A percentile compares a stretch with the other conserved stretches of the same genome.
Evolutionary conservation across 805 yeast genomes (phyloP).

Genomic region (Ogataea pini): DNA sequence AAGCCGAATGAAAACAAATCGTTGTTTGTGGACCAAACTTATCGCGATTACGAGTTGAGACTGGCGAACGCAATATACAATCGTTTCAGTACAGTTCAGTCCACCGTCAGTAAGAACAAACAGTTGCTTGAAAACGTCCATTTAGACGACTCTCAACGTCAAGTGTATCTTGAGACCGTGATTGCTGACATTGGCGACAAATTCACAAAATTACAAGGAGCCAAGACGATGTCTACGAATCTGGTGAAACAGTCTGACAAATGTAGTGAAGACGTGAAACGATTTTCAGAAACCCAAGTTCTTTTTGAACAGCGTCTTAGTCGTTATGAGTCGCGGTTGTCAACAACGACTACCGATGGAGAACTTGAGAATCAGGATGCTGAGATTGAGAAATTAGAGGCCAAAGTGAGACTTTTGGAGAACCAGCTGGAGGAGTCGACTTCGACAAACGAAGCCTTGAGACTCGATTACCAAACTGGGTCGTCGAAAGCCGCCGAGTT

Average conservation of each 20-base stretch:
- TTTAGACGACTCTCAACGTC: slow-evolving; percentile 41
- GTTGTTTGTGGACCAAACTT: slow-evolving; percentile 7
- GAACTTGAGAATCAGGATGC: slow-evolving; percentile 12
- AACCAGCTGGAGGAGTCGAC: slow-evolving; percentile 19
- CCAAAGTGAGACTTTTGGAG: slow-evolving; percentile 15
- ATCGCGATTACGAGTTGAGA: slow-evolving; percentile 35
- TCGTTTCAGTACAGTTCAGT: slow-evolving; percentile 33
- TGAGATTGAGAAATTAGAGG: slow-evolving; percentile 17
- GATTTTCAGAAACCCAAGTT: slow-evolving; percentile 15
- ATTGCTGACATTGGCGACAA: slow-evolving; percentile 42
- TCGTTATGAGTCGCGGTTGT: slow-evolving; percentile 5
- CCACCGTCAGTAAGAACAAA: slow-evolving; percentile 25
- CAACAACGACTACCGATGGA: slow-evolving; percentile 13
- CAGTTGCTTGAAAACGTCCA: slow-evolving; percentile 31
- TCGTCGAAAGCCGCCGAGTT: slow-evolving; percentile 51
- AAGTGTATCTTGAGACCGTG: slow-evolving; percentile 40
- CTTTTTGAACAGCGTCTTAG: slow-evolving; percentile 11
- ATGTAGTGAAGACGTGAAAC: slow-evolving; percentile 33
- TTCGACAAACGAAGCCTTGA: slow-evolving; percentile 30
- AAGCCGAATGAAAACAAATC: slow-evolving; percentile 21
- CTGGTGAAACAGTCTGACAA: slow-evolving; percentile 35
- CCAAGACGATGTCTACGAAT: slow-evolving; percentile 33
- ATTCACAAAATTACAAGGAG: slow-evolving; percentile 40
- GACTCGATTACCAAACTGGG: slow-evolving; percentile 44
- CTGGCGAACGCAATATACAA: slow-evolving; percentile 41